Base-by-base conservation (phyloP, 2,329 filamentous ascomycete species). In the Colletotrichum sp. region DNA sequence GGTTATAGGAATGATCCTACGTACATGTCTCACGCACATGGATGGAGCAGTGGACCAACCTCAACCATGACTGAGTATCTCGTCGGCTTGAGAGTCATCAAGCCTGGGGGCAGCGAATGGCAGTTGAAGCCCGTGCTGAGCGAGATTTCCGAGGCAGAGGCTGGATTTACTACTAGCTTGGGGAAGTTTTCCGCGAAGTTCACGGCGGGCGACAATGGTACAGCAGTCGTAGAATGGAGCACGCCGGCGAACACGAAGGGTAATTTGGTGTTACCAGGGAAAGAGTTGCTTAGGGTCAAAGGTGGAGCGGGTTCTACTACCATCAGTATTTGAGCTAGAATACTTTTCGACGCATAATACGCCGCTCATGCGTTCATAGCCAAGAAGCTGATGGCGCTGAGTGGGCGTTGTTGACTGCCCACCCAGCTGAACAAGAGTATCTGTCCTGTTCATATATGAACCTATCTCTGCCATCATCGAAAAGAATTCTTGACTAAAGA, bases 1-100 rank as follows among this genome's bases (percentile, higher is more conserved):
- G 90, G 90, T 0, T 92, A 92, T 74, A 48, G 36, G 13, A 85
- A 87, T 59, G 87, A 89, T 69, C 83, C 82, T 63, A 83, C 82
- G 5, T 87, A 88, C 71, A 86, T 86, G 7, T 87, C 84, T 14
- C 88, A 89, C 72, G 82, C 87, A 13, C 87, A 89, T 78, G 87
- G 87, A 13, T 89, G 88, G 88, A 84, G 84, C 7, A 86, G 85
- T 0, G 88, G 87, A 0, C 87, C 87, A 8, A 87, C 87, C 1
- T 85, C 84, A 43, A 85, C 86, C 1, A 78, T 89, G 70, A 87
- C 84, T 1, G 83, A 85, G 62, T 82, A 83, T 18, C 79, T 87
- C 14, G 80, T 88, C 1, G 88, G 87, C 1, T 77, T 89, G 63
- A 26, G 63, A 16, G 63, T 66, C 2, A 30, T 26, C 16, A 48